Percentiles rank a stretch among this genome's conserved stretches.
Evolutionary conservation across 2,329 filamentous ascomycete genomes (phyloP).

Genomic region (Helotiales sp.): DNA sequence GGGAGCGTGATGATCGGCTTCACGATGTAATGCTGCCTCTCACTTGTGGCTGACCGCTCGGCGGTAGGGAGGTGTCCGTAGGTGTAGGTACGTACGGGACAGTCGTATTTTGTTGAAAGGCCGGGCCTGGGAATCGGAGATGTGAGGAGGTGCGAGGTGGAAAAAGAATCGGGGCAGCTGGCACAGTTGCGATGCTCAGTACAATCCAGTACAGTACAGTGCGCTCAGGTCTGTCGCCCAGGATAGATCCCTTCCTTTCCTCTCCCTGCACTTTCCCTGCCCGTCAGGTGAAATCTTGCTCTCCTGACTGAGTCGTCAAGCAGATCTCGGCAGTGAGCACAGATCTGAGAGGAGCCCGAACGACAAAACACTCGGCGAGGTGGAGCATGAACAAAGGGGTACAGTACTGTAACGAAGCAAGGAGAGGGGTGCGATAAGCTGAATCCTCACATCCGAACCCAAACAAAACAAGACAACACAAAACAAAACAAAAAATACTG

Average conservation of each 20-base stretch:
- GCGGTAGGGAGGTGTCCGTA: neutral
- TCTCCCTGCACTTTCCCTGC: neutral
- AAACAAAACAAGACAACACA: no score
- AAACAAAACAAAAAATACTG: no score
- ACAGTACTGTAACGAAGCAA: no score
- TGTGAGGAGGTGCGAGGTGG: neutral
- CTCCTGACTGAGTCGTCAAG: neutral
- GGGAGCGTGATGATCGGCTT: neutral
- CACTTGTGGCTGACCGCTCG: neutral
- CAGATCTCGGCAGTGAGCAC: neutral
- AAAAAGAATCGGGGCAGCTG: slow-evolving; percentile 4
- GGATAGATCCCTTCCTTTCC: neutral
- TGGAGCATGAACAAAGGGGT: neutral
- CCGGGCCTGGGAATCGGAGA: neutral
- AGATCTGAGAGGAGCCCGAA: neutral
- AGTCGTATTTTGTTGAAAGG: neutral
- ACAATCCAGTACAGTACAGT: neutral
- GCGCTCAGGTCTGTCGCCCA: neutral
- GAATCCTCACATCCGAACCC: neutral
- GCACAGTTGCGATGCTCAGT: neutral
- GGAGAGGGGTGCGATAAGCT: no score
- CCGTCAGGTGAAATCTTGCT: neutral
- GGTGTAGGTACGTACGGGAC: no score
- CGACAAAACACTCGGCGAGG: slow-evolving; percentile 3
- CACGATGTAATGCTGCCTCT: neutral